Evolutionary conservation across 2,329 filamentous ascomycete species (phyloP).

Genomic region (Sclerotinia nivalis): DNA sequence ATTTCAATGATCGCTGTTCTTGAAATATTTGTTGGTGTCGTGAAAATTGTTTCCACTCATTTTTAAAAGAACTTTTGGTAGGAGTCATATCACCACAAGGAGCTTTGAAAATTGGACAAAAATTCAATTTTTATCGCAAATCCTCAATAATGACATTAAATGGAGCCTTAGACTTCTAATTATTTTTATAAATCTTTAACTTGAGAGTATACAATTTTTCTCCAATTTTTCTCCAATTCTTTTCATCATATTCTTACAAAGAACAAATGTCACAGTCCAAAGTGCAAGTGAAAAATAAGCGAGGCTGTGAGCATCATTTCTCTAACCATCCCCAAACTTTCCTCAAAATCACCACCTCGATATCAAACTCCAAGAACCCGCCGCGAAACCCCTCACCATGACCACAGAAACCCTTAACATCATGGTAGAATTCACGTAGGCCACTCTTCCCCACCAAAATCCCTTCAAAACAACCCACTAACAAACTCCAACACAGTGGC

Average conservation of each 20-base stretch:
- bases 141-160: neutral
- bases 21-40: conserved; percentile 14
- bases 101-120: neutral
- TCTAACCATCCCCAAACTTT: neutral
- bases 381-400: conserved; percentile 26
- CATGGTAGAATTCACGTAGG: conserved; percentile 67
- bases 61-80: conserved; percentile 22
- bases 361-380: neutral
- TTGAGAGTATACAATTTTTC: neutral
- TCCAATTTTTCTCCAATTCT: neutral
- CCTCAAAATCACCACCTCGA: neutral
- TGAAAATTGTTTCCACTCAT: conserved; percentile 14
- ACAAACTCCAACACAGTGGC: conserved; percentile 60
- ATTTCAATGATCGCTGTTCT: neutral
- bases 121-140: neutral
- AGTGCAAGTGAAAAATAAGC: conserved; percentile 7
- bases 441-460: neutral
- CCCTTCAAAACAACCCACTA: conserved; percentile 1
- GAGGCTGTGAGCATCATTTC: conserved; percentile 9
- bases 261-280: neutral
- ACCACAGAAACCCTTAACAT: conserved; percentile 51
- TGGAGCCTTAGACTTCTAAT: neutral
- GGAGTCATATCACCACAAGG: conserved; percentile 1
- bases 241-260: neutral
- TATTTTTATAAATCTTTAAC: neutral